phyloP scores from a whole-genome alignment of 2,329 filamentous ascomycete species.

The Gremmenia infestans region DNA sequence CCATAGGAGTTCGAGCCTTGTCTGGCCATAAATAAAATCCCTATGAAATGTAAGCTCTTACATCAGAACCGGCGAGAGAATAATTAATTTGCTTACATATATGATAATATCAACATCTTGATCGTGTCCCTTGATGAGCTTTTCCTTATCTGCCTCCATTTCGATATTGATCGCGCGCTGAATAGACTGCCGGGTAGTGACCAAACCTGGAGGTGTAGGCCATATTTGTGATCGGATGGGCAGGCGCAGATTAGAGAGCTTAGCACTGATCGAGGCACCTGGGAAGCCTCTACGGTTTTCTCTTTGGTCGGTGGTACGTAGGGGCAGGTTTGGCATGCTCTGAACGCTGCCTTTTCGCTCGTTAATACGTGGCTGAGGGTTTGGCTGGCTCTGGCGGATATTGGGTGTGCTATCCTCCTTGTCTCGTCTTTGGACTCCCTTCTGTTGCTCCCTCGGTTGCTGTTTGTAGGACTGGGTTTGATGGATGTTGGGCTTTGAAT shows the following conservation, averaged over 20 bases:
- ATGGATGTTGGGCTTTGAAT: background rate
- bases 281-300: no score
- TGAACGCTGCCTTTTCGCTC: no score
- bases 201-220: background rate
- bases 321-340: no score
- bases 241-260: background rate
- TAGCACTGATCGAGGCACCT: no score
- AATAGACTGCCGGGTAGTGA: background rate
- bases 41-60: background rate
- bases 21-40: slow-evolving; percentile 24
- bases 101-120: background rate
- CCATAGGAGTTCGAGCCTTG: slow-evolving; percentile 4
- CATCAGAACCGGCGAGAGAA: no score
- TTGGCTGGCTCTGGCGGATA: no score
- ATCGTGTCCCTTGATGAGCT: background rate
- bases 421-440: no score
- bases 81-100: background rate
- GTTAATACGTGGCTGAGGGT: no score
- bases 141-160: background rate
- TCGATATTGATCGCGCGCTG: background rate
- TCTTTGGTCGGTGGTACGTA: no score
- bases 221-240: background rate
- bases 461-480: background rate
- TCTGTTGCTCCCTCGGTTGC: no score
- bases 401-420: no score